Percentiles rank a stretch among this genome's conserved stretches.
phyloP scores from a whole-genome alignment of 495 filamentous ascomycete genomes.

The Sphaerosporella brunnea region DNA sequence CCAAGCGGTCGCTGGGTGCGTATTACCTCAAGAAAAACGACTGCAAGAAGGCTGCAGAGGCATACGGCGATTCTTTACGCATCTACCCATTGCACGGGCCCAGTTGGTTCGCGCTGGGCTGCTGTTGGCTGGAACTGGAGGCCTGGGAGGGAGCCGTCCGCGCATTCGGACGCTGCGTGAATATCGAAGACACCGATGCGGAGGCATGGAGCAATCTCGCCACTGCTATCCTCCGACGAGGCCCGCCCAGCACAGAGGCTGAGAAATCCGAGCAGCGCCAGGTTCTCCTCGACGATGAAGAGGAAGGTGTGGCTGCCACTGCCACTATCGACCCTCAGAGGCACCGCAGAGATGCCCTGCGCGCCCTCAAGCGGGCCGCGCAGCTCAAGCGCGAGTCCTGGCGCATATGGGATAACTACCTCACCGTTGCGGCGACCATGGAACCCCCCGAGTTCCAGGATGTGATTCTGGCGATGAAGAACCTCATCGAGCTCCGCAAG shows the following conservation, averaged over 20 bases:
- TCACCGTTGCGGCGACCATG: conserved; percentile 64
- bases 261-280: background rate
- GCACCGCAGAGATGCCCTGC: conserved; percentile 53
- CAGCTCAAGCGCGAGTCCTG: conserved; percentile 61
- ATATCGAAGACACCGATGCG: conserved; percentile 71
- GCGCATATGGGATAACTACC: conserved; percentile 89
- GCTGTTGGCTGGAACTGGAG: conserved; percentile 60
- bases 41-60: conserved; percentile 50
- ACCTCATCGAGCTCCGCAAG: conserved; percentile 58
- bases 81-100: conserved; percentile 65
- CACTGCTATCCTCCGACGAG: conserved; percentile 47
- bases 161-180: conserved; percentile 62
- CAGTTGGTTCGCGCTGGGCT: conserved; percentile 79
- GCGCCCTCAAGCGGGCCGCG: conserved; percentile 70
- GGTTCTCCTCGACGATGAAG: conserved; percentile 26
- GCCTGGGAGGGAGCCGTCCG: conserved; percentile 67
- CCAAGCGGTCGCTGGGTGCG: conserved; percentile 71
- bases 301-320: conserved; percentile 26
- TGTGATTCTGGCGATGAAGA: conserved; percentile 49
- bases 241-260: background rate
- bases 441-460: conserved; percentile 57
- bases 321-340: conserved; percentile 28
- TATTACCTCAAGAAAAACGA: conserved; percentile 48
- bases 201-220: conserved; percentile 92
- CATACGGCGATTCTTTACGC: conserved; percentile 56